A percentile compares a stretch with the other conserved stretches of the same genome.
These are phyloP conservation scores for Lactarius sp. DNA, from an alignment of 768 basidiomycete species.

Conservation along the genomic window DNA sequence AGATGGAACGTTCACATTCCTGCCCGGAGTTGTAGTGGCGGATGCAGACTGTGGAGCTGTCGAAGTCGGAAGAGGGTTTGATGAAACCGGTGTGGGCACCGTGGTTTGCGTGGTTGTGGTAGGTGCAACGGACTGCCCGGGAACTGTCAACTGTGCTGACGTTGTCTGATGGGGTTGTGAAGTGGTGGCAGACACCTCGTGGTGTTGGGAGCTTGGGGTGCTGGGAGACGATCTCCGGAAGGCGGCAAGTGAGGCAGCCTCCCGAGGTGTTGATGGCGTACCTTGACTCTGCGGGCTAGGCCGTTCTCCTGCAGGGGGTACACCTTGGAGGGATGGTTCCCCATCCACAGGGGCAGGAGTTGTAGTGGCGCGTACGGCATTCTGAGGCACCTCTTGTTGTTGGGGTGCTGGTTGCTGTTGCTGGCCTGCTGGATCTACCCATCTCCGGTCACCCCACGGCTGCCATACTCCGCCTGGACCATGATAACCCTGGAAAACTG, in stretches of 20 bases:
- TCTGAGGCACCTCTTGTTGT: conserved; percentile 2
- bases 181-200: background rate
- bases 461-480: conserved; percentile 23
- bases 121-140: conserved; percentile 3
- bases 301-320: background rate
- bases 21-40: conserved; percentile 12
- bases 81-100: conserved; percentile 6
- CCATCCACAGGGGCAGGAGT: conserved; percentile 2
- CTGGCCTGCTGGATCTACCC: conserved; percentile 2
- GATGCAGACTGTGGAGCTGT: conserved; percentile 17
- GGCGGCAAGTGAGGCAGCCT: conserved; percentile 66
- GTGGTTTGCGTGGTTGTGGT: conserved; percentile 2
- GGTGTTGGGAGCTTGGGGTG: background rate
- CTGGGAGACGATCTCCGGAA: conserved; percentile 42
- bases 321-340: background rate
- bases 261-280: conserved; percentile 36
- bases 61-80: conserved; percentile 2
- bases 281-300: conserved; percentile 5
- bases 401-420: conserved; percentile 16
- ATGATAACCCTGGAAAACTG: conserved; percentile 24
- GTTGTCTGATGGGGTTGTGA: conserved; percentile 8
- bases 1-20: conserved; percentile 28
- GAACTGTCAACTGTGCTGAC: conserved; percentile 11
- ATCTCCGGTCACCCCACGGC: conserved; percentile 20
- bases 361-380: background rate